phyloP scores from a whole-genome alignment of 2,329 filamentous ascomycete genomes.

The Dactylellina cionopaga region DNA sequence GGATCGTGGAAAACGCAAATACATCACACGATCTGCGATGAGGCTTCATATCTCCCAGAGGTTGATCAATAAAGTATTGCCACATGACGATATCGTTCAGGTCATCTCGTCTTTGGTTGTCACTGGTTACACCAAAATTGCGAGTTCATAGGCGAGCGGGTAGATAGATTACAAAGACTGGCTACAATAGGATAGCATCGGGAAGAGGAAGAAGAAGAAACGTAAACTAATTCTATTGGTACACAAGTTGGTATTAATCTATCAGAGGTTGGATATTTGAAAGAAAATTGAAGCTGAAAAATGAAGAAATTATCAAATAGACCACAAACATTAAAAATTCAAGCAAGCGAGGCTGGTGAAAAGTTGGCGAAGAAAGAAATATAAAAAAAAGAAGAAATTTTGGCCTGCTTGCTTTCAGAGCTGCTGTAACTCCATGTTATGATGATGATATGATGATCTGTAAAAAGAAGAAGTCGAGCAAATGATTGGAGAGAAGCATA shows the following conservation, averaged over 20 bases:
- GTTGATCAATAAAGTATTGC: too few species aligned
- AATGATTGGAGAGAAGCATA: constrained; percentile 24
- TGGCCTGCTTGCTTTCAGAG: constrained; percentile 1
- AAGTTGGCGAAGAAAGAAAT: not conserved
- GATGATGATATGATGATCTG: constrained; percentile 1
- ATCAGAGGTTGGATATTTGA: not conserved
- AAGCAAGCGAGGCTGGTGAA: not conserved
- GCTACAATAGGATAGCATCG: constrained; percentile 5
- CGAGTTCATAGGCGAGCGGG: too few species aligned
- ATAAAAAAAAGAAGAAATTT: not conserved
- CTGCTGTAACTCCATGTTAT: not conserved
- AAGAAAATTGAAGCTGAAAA: not conserved
- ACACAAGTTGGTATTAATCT: too few species aligned
- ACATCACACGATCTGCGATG: too few species aligned
- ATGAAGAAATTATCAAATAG: not conserved
- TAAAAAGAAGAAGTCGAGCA: not conserved
- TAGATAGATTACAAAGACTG: too few species aligned
- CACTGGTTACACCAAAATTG: too few species aligned
- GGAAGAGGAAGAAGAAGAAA: not conserved
- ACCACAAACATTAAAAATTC: constrained; percentile 10
- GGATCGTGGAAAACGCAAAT: too few species aligned
- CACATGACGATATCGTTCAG: too few species aligned
- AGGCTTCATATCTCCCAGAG: too few species aligned
- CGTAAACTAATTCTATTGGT: too few species aligned
- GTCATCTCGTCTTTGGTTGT: too few species aligned